Evolutionary conservation across 495 filamentous ascomycete species (phyloP).

Genomic region (Schizothecium vesticola): DNA sequence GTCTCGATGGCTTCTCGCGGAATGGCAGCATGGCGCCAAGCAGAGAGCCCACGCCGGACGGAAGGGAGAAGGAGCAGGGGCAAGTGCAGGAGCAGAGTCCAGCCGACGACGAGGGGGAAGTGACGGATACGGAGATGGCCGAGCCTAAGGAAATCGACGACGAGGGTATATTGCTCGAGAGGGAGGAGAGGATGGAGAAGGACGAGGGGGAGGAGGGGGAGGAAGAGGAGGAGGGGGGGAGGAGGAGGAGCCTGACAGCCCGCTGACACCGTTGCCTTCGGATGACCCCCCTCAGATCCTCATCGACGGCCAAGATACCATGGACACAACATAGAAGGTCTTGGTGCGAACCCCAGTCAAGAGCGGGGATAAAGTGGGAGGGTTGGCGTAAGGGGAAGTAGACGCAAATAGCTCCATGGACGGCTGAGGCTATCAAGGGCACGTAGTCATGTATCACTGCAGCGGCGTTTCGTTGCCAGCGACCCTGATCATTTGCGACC

Average conservation of each 20-base stretch:
- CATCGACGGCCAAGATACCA: conserved; percentile 55
- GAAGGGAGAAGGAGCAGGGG: neutral
- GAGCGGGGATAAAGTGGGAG: too few species aligned
- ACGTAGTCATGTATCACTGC: neutral
- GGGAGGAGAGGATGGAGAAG: conserved; percentile 22
- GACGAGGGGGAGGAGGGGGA: conserved; percentile 41
- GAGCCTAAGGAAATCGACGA: conserved; percentile 12
- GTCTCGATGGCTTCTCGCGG: conserved; percentile 45
- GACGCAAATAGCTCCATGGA: neutral
- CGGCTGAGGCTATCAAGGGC: neutral
- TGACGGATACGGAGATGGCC: conserved; percentile 44
- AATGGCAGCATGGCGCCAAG: conserved; percentile 36
- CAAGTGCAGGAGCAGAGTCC: neutral
- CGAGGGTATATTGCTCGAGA: neutral
- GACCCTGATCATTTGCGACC: neutral
- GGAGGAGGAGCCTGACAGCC: conserved; percentile 33
- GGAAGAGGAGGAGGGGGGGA: conserved; percentile 33
- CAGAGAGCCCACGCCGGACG: conserved; percentile 23
- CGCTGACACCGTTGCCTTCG: conserved; percentile 28
- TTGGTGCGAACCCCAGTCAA: neutral
- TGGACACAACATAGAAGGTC: conserved; percentile 46
- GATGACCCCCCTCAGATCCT: conserved; percentile 47
- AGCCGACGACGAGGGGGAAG: conserved; percentile 44
- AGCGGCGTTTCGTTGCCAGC: neutral
- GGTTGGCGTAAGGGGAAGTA: neutral